These are phyloP conservation scores for Emergomyces pasteurianus DNA, from an alignment of 2,329 filamentous ascomycete genomes.

Conservation along the genomic window DNA sequence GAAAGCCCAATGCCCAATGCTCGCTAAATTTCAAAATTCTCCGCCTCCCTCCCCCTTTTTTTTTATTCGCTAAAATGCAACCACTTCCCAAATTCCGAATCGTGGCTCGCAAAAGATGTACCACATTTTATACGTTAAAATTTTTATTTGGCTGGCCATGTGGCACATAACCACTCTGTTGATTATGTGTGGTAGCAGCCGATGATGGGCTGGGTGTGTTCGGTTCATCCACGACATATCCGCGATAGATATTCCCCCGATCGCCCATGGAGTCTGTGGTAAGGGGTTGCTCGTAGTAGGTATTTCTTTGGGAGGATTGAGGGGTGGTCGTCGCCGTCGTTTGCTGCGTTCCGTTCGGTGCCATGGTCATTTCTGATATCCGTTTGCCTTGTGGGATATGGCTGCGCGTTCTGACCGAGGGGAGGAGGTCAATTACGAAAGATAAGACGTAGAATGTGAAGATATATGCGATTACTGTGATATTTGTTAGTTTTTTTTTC, in stretches of 20 bases:
- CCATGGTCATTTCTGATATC: slow-evolving; percentile 15
- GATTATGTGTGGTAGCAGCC: not conserved
- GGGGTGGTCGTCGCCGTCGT: not conserved
- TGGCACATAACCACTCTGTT: not conserved
- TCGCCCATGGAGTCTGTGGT: slow-evolving; percentile 28
- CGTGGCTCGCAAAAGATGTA: too few species aligned
- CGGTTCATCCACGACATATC: slow-evolving; percentile 2
- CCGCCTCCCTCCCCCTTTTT: not conserved
- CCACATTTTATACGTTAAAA: not conserved
- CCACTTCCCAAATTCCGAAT: not conserved
- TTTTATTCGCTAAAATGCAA: not conserved
- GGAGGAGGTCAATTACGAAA: slow-evolving; percentile 78
- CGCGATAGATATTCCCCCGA: slow-evolving; percentile 14
- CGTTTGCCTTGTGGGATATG: slow-evolving; percentile 32
- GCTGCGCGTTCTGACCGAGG: slow-evolving; percentile 54
- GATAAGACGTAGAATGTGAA: slow-evolving; percentile 81
- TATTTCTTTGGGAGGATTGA: slow-evolving; percentile 1
- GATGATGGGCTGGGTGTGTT: not conserved
- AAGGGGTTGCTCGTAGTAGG: slow-evolving; percentile 25
- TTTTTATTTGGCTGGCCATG: not conserved
- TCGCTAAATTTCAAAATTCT: not conserved
- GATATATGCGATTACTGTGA: slow-evolving; percentile 56
- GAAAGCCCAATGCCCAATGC: not conserved
- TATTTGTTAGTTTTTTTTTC: not conserved
- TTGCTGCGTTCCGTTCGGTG: slow-evolving; percentile 1